Conservation (phyloP, 164 flowering plant species). For the Magnolia kwangsiensis region DNA sequence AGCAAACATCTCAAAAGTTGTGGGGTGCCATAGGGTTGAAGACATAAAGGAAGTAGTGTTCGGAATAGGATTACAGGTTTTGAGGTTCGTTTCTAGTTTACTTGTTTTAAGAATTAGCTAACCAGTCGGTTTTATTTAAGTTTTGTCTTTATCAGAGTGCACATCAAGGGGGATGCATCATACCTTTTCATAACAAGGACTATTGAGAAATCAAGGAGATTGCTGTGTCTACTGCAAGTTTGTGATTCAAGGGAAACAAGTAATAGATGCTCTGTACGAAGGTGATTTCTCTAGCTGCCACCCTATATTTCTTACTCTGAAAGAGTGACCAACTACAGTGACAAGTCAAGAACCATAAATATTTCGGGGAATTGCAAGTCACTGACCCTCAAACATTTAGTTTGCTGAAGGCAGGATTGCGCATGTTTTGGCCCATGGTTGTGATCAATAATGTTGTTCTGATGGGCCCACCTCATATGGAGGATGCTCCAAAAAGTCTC, state of each 20-base stretch:
- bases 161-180: constrained; percentile 27
- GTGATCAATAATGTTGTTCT: not conserved
- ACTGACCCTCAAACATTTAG: not conserved
- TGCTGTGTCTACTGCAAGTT: constrained; percentile 36
- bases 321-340: not conserved
- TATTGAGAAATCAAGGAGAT: constrained; percentile 47
- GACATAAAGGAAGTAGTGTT: constrained; percentile 53
- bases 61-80: constrained; percentile 62
- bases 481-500: not conserved
- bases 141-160: constrained; percentile 35
- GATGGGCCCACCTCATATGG: not conserved
- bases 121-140: not conserved
- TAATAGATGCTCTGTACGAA: constrained; percentile 32
- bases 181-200: constrained; percentile 53
- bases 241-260: constrained; percentile 21
- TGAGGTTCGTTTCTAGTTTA: constrained; percentile 45
- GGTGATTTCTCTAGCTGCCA: constrained; percentile 27
- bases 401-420: not conserved
- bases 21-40: constrained; percentile 48
- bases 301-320: constrained; percentile 8
- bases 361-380: not conserved
- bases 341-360: no score
- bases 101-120: not conserved
- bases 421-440: not conserved
- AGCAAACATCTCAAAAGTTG: constrained; percentile 35